These are phyloP conservation scores for Cercospora canescens DNA, from an alignment of 2,329 filamentous ascomycete species.

Conservation along the genomic window DNA sequence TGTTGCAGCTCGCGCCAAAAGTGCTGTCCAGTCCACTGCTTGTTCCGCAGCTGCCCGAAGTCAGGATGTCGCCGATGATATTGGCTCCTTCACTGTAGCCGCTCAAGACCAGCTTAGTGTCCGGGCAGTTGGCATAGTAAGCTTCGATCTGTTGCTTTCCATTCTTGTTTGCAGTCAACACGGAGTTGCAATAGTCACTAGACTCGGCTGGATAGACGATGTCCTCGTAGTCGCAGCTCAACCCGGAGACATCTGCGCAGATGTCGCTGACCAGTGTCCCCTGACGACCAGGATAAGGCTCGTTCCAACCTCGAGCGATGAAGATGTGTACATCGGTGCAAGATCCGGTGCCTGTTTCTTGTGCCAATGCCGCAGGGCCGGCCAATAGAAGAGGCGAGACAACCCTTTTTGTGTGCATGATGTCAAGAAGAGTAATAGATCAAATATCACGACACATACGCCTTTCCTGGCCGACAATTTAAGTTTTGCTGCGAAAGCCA, in stretches of 20 bases:
- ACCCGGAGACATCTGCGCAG: slow-evolving; percentile 20
- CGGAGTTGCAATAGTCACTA: slow-evolving; percentile 40
- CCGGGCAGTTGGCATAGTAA: slow-evolving; percentile 43
- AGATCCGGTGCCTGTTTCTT: slow-evolving; percentile 18
- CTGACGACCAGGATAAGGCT: slow-evolving; percentile 23
- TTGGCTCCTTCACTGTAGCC: slow-evolving; percentile 47
- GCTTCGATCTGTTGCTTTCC: slow-evolving; percentile 42
- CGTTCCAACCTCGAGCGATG: slow-evolving; percentile 27
- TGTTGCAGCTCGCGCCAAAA: slow-evolving; percentile 19
- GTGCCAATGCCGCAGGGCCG: slow-evolving; percentile 12
- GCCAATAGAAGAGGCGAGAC: slow-evolving; percentile 20
- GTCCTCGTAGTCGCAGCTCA: slow-evolving; percentile 27
- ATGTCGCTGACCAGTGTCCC: slow-evolving; percentile 24
- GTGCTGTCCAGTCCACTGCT: slow-evolving; percentile 37
- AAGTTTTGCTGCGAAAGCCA: background rate
- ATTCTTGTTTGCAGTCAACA: slow-evolving; percentile 40
- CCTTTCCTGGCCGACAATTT: background rate
- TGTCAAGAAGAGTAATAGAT: background rate
- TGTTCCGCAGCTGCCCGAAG: slow-evolving; percentile 38
- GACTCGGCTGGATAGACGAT: slow-evolving; percentile 19
- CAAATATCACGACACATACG: background rate
- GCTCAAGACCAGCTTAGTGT: slow-evolving; percentile 44
- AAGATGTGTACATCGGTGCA: slow-evolving; percentile 28
- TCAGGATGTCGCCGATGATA: slow-evolving; percentile 30
- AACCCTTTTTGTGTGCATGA: background rate